Conservation (phyloP, 768 basidiomycete species). For the Rhodosporidiobolus sp. region DNA sequence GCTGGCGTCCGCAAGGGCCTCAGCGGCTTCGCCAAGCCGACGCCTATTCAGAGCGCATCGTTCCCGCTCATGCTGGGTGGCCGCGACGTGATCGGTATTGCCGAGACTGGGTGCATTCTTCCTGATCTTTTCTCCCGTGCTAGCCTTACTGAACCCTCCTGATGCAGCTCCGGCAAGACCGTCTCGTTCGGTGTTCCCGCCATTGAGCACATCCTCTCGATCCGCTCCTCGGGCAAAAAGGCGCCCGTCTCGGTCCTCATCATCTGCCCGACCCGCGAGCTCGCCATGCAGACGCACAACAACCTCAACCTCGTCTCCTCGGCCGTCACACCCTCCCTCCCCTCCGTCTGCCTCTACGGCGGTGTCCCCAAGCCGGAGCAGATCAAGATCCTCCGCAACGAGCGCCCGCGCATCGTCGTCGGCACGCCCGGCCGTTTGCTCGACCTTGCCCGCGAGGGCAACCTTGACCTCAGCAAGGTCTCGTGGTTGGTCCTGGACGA, state of each 20-base stretch:
- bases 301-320: slow-evolving; percentile 70
- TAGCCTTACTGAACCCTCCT: slow-evolving; percentile 5
- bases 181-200: slow-evolving; percentile 93
- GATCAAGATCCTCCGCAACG: slow-evolving; percentile 56
- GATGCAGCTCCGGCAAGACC: slow-evolving; percentile 67
- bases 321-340: slow-evolving; percentile 61
- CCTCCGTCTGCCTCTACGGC: slow-evolving; percentile 84
- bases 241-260: slow-evolving; percentile 59
- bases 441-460: slow-evolving; percentile 85
- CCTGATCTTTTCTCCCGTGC: slow-evolving; percentile 19
- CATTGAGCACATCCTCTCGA: slow-evolving; percentile 56
- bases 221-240: slow-evolving; percentile 45
- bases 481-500: slow-evolving; percentile 92
- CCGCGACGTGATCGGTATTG: slow-evolving; percentile 81
- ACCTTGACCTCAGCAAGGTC: slow-evolving; percentile 77
- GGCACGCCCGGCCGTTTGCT: slow-evolving; percentile 92
- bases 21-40: slow-evolving; percentile 73
- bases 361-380: slow-evolving; percentile 90
- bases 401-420: slow-evolving; percentile 68
- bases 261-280: slow-evolving; percentile 90
- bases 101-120: slow-evolving; percentile 81
- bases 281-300: slow-evolving; percentile 91
- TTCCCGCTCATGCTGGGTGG: slow-evolving; percentile 40
- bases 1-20: slow-evolving; percentile 63
- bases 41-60: slow-evolving; percentile 90